phyloP scores from a whole-genome alignment of 306 rosid species.

The Purshia tridentata region DNA sequence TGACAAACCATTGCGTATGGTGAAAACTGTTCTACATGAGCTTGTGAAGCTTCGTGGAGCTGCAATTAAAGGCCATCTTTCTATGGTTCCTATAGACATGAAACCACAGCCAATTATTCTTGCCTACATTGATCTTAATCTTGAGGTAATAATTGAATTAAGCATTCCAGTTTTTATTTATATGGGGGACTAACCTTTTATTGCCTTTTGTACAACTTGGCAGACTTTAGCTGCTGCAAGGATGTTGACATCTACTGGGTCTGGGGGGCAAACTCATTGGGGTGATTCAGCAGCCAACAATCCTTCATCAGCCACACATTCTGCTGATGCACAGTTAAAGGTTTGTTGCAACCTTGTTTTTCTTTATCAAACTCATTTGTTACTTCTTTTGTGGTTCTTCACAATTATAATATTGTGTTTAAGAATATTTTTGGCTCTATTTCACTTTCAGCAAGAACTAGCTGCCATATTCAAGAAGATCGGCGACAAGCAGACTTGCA shows the following conservation, averaged over 20 bases:
- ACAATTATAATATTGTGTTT: slow-evolving; percentile 3
- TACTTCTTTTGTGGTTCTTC: not conserved
- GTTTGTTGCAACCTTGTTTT: slow-evolving; percentile 33
- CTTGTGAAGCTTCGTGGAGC: slow-evolving; percentile 99
- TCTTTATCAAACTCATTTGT: not conserved
- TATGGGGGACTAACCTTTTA: not conserved
- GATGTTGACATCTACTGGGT: slow-evolving; percentile 96
- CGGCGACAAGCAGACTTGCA: slow-evolving; percentile 98
- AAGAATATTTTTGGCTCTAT: slow-evolving; percentile 14
- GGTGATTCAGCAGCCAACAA: slow-evolving; percentile 84
- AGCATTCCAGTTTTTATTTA: not conserved
- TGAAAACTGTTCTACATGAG: slow-evolving; percentile 95
- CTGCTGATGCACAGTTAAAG: slow-evolving; percentile 94
- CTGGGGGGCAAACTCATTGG: slow-evolving; percentile 97
- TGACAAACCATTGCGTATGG: slow-evolving; percentile 98
- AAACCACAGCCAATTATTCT: slow-evolving; percentile 98
- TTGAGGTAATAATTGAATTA: slow-evolving; percentile 60
- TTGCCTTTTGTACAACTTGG: not conserved
- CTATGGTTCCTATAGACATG: slow-evolving; percentile 98
- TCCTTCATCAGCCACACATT: slow-evolving; percentile 82
- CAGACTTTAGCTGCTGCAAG: slow-evolving; percentile 99
- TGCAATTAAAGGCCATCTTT: slow-evolving; percentile 95
- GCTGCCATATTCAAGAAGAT: slow-evolving; percentile 99
- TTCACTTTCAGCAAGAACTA: slow-evolving; percentile 80
- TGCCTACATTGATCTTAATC: slow-evolving; percentile 97